These are phyloP conservation scores for Sporothrix pseudoabietina DNA, from an alignment of 2,329 filamentous ascomycete genomes.

Conservation along the genomic window DNA sequence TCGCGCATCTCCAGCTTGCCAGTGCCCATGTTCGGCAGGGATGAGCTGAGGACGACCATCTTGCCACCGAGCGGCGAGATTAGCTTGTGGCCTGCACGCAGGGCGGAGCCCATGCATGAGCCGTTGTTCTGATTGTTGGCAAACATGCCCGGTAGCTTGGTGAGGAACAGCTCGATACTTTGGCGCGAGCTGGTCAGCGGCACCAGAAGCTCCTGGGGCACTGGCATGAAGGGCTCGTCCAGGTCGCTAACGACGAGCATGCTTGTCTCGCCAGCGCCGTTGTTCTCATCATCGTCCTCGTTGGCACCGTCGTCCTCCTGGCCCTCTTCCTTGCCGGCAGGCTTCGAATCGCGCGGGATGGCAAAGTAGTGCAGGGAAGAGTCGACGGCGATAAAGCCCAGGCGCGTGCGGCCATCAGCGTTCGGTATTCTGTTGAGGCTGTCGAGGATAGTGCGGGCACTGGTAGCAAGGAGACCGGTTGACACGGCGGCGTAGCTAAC, in stretches of 20 bases:
- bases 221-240: constrained; percentile 94
- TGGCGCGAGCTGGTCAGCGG: constrained; percentile 84
- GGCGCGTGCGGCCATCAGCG: constrained; percentile 84
- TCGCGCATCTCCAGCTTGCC: constrained; percentile 92
- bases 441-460: constrained; percentile 89
- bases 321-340: constrained; percentile 27
- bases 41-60: constrained; percentile 86
- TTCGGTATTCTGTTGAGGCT: constrained; percentile 98
- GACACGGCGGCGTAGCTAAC: constrained; percentile 90
- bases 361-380: constrained; percentile 95
- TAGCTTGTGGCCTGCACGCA: constrained; percentile 91
- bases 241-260: constrained; percentile 95
- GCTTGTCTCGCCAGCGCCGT: constrained; percentile 65
- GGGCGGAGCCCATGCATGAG: constrained; percentile 92
- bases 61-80: constrained; percentile 94
- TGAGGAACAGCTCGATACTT: constrained; percentile 88
- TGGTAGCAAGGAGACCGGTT: constrained; percentile 87
- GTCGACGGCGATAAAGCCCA: constrained; percentile 95
- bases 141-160: constrained; percentile 94
- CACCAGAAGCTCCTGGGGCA: constrained; percentile 87
- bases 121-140: constrained; percentile 85
- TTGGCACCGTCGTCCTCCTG: constrained; percentile 40
- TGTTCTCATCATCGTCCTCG: constrained; percentile 70
- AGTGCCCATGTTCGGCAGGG: constrained; percentile 83
- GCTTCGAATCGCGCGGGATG: constrained; percentile 58